phyloP scores from a whole-genome alignment of 148 eudicot genomes.

The Camellia sinensis region DNA sequence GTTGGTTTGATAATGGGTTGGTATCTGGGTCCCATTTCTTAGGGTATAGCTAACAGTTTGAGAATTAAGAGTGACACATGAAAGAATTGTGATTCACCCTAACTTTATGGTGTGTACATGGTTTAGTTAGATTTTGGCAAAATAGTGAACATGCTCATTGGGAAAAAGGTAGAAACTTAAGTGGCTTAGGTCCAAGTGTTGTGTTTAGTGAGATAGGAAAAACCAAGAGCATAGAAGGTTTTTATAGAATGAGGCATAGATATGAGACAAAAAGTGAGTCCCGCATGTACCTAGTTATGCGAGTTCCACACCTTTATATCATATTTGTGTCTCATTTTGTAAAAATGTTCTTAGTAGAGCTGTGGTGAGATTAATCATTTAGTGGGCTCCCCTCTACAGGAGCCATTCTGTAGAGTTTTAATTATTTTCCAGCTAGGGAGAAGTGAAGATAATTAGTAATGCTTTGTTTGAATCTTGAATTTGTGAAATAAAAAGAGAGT shows the following conservation, averaged over 20 bases:
- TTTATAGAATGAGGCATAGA: no score
- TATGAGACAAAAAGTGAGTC: no score
- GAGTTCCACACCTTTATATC: no score
- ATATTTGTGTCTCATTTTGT: no score
- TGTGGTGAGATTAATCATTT: background rate
- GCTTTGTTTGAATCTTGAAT: no score
- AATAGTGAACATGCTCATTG: background rate
- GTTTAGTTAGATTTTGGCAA: background rate
- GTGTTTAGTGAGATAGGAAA: background rate
- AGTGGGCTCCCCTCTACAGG: background rate
- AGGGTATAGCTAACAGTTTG: background rate
- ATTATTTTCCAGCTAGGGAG: background rate
- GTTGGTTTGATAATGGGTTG: background rate
- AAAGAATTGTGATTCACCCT: background rate
- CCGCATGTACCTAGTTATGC: no score
- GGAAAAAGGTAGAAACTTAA: background rate
- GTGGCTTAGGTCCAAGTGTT: background rate
- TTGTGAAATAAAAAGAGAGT: no score
- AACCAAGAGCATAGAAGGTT: no score
- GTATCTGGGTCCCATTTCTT: constrained; percentile 1
- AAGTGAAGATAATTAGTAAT: background rate
- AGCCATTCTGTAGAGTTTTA: background rate
- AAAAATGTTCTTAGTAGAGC: no score
- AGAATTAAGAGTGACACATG: background rate
- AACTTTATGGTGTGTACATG: background rate